Evolutionary conservation across 2,329 filamentous ascomycete genomes (phyloP).

Genomic region (Orbilia quercus): DNA sequence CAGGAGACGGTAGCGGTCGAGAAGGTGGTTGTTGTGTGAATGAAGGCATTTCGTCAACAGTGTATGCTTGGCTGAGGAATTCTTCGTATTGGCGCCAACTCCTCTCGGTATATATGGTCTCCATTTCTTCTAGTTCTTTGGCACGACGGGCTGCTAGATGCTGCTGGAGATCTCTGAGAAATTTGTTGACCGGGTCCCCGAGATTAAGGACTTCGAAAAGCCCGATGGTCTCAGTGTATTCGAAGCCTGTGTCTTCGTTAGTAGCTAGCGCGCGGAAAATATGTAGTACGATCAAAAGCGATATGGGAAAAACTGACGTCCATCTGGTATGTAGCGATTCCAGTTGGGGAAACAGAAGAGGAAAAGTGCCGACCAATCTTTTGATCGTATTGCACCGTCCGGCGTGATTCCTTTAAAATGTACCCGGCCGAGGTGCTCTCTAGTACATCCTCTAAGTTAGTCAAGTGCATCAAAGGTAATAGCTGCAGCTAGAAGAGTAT

Average conservation of each 20-base stretch:
- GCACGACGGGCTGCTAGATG: conserved; percentile 37
- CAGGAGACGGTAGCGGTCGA: conserved; percentile 1
- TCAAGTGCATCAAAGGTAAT: not conserved
- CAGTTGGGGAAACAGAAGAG: conserved; percentile 40
- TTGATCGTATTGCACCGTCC: conserved; percentile 34
- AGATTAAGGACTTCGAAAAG: conserved; percentile 35
- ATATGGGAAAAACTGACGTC: conserved; percentile 11
- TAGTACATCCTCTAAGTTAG: conserved; percentile 22
- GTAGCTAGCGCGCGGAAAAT: not conserved
- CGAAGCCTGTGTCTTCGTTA: conserved; percentile 32
- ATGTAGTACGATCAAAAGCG: not conserved
- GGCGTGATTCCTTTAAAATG: conserved; percentile 46
- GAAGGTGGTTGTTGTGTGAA: not conserved
- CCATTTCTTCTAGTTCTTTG: conserved; percentile 42
- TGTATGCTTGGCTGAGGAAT: conserved; percentile 24
- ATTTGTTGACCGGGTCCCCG: conserved; percentile 51
- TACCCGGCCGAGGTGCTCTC: conserved; percentile 46
- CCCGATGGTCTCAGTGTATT: conserved; percentile 34
- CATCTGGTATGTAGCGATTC: conserved; percentile 33
- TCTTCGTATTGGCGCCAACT: conserved; percentile 45
- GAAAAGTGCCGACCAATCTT: conserved; percentile 46
- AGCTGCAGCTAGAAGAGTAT: not conserved
- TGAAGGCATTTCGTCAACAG: conserved; percentile 10
- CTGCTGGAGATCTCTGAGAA: conserved; percentile 51
- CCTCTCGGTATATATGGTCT: conserved; percentile 37